Evolutionary conservation across 306 rosid species (phyloP).

Genomic region (Prunus mume): DNA sequence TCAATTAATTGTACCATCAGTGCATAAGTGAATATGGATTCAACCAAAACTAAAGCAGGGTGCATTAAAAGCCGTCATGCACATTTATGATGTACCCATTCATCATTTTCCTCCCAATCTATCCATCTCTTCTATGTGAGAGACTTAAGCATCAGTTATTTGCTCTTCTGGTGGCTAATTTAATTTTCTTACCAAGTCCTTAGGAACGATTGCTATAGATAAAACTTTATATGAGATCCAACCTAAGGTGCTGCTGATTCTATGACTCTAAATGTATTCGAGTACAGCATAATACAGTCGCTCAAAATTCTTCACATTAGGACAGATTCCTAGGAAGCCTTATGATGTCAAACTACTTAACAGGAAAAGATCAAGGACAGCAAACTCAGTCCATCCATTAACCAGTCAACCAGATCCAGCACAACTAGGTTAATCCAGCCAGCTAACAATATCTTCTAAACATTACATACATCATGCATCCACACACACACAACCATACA

Average conservation of each 20-base stretch:
- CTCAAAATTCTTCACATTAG: slow-evolving; percentile 13
- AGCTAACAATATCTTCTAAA: background rate
- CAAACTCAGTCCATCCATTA: slow-evolving; percentile 7
- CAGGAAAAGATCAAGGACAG: slow-evolving; percentile 1
- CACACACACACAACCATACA: background rate
- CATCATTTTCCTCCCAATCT: slow-evolving; percentile 4
- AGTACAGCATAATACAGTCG: background rate
- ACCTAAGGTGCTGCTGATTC: background rate
- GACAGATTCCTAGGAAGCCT: background rate
- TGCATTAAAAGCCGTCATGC: slow-evolving; percentile 2
- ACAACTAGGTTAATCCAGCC: background rate
- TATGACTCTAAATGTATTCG: background rate
- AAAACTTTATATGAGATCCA: background rate
- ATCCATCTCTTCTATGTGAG: slow-evolving; percentile 18
- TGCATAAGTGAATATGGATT: background rate
- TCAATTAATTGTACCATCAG: background rate
- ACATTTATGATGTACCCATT: slow-evolving; percentile 14
- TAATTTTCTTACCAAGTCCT: background rate
- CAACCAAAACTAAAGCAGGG: slow-evolving; percentile 20
- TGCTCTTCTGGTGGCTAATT: background rate
- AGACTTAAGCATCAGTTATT: background rate
- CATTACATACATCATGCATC: background rate
- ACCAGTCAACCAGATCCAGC: slow-evolving; percentile 5
- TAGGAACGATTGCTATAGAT: background rate
- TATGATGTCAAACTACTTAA: slow-evolving; percentile 1